A percentile compares a stretch with the other conserved stretches of the same genome.
These are phyloP conservation scores for Pyricularia sp. DNA, from an alignment of 2,329 filamentous ascomycete genomes.

Conservation along the genomic window DNA sequence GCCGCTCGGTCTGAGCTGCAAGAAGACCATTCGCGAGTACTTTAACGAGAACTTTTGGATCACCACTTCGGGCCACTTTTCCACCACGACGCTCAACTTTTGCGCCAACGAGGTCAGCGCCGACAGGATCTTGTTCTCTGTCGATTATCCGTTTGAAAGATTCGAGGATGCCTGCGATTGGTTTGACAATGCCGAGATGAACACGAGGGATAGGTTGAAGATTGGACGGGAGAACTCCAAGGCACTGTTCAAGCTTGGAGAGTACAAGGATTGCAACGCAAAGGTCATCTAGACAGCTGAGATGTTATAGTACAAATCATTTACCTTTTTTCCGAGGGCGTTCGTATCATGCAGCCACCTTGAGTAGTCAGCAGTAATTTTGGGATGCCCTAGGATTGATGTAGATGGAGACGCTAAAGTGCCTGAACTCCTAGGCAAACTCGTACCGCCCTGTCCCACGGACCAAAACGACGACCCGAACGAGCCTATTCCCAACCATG, in stretches of 20 bases:
- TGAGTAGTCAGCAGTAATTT: too few relatives aligned
- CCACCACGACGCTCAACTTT: slow-evolving; percentile 14
- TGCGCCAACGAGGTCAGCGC: slow-evolving; percentile 15
- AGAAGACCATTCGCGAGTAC: slow-evolving; percentile 16
- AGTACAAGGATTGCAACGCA: neutral
- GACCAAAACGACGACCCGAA: too few relatives aligned
- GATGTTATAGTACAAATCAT: too few relatives aligned
- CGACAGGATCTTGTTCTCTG: slow-evolving; percentile 14
- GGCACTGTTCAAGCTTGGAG: neutral
- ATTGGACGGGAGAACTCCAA: neutral
- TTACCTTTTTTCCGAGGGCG: too few relatives aligned
- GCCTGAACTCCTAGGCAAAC: too few relatives aligned
- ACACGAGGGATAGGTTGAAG: neutral
- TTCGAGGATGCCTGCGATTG: slow-evolving; percentile 15
- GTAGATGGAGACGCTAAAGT: too few relatives aligned
- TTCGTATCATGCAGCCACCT: too few relatives aligned
- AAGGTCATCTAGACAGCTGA: neutral
- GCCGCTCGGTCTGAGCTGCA: slow-evolving; percentile 13
- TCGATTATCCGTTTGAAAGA: slow-evolving; percentile 17
- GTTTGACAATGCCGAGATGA: slow-evolving; percentile 13
- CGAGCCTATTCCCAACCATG: too few relatives aligned
- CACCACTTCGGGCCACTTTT: slow-evolving; percentile 17
- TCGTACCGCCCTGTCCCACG: too few relatives aligned
- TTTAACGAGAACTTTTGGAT: slow-evolving; percentile 16
- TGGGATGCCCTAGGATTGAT: too few relatives aligned